Evolutionary conservation across 2,329 filamentous ascomycete genomes (phyloP).

Genomic region (Xylaria arbuscula): DNA sequence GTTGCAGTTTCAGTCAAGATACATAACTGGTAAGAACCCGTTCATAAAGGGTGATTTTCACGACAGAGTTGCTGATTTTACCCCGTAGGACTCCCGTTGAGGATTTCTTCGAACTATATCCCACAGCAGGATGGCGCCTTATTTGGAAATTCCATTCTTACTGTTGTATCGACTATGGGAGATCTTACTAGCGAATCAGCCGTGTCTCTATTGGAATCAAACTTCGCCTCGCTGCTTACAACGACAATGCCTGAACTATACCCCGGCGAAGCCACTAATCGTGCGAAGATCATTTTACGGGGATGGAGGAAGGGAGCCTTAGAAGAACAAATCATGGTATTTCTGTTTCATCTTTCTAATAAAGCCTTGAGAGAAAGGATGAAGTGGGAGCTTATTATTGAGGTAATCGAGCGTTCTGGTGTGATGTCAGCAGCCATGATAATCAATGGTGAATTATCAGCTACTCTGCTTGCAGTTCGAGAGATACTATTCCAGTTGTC

Average conservation of each 20-base stretch:
- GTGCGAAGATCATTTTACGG: background rate
- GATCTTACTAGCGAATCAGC: background rate
- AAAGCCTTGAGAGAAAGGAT: background rate
- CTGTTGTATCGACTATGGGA: background rate
- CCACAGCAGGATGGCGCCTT: background rate
- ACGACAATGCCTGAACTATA: background rate
- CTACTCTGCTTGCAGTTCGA: background rate
- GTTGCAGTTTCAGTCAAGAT: conserved; percentile 4
- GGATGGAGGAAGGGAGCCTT: background rate
- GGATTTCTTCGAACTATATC: background rate
- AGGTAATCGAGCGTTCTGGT: background rate
- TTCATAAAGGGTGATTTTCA: background rate
- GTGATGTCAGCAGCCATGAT: background rate
- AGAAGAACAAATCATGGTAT: background rate
- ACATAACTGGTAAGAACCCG: background rate
- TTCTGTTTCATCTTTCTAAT: background rate
- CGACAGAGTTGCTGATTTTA: background rate
- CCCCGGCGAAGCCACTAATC: background rate
- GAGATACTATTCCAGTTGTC: background rate
- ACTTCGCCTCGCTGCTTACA: background rate
- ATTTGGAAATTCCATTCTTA: background rate
- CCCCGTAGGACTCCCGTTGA: background rate
- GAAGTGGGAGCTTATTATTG: background rate
- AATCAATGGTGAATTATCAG: background rate
- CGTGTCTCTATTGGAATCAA: background rate